phyloP scores from a whole-genome alignment of 2,329 filamentous ascomycete genomes.

The Xylariaceae sp. region DNA sequence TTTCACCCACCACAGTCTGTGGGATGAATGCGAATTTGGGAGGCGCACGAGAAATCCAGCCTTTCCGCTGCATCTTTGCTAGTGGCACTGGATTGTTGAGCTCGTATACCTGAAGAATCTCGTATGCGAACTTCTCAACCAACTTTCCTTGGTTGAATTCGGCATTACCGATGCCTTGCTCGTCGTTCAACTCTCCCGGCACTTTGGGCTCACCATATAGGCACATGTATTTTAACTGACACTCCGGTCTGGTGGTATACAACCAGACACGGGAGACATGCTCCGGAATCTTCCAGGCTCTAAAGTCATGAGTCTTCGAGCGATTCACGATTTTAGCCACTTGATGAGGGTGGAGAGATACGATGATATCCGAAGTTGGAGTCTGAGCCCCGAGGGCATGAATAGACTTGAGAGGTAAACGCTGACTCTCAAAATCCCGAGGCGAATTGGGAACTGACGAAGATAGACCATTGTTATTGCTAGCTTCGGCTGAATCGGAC shows the following conservation, averaged over 20 bases:
- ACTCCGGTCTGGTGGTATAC: conserved; percentile 44
- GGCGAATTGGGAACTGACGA: no score
- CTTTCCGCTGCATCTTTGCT: conserved; percentile 47
- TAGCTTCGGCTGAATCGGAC: no score
- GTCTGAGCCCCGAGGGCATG: conserved; percentile 37
- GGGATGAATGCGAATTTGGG: conserved; percentile 49
- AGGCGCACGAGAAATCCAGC: conserved; percentile 49
- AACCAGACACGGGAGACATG: conserved; percentile 59
- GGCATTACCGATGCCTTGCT: conserved; percentile 44
- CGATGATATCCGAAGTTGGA: conserved; percentile 39
- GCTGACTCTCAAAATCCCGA: conserved; percentile 32
- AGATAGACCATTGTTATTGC: no score
- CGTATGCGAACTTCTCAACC: conserved; percentile 45
- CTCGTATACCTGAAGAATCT: conserved; percentile 54
- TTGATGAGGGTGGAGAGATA: conserved; percentile 53
- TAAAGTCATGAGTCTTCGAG: conserved; percentile 50
- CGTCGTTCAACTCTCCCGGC: conserved; percentile 44
- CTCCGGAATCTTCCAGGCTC: conserved; percentile 50
- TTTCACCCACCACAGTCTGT: conserved; percentile 51
- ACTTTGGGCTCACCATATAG: conserved; percentile 43
- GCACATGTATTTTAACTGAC: conserved; percentile 56
- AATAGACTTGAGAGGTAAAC: conserved; percentile 30
- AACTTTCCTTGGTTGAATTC: conserved; percentile 44
- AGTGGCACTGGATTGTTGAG: conserved; percentile 55
- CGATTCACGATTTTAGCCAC: conserved; percentile 47